Conservation (phyloP, 495 filamentous ascomycete species). For the Podospora tetraspora region DNA sequence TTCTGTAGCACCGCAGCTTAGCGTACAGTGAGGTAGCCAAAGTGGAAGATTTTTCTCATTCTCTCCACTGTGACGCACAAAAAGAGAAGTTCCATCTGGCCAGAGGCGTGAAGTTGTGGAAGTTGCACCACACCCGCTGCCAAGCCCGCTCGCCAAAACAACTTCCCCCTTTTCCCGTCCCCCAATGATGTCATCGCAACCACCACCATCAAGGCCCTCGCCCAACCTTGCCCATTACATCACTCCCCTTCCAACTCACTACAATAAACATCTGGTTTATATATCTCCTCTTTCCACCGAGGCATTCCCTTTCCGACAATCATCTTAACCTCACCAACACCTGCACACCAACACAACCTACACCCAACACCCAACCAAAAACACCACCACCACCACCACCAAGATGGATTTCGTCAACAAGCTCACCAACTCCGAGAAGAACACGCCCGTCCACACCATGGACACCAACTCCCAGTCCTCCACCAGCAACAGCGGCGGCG, state of each 20-base stretch:
- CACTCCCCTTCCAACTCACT: background rate
- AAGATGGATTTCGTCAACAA: slow-evolving; percentile 19
- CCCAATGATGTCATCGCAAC: background rate
- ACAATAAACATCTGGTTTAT: background rate
- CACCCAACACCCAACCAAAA: background rate
- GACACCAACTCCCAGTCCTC: slow-evolving; percentile 7
- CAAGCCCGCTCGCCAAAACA: background rate
- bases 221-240: background rate
- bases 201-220: background rate
- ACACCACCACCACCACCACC: background rate
- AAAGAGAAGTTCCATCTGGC: background rate
- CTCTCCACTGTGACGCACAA: background rate
- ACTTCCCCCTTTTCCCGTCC: background rate
- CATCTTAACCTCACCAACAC: background rate
- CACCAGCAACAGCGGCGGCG: slow-evolving; percentile 9
- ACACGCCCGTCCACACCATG: slow-evolving; percentile 10
- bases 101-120: background rate
- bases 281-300: background rate
- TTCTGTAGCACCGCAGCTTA: background rate
- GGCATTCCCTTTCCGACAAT: background rate
- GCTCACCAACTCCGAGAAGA: slow-evolving; percentile 14
- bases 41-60: background rate
- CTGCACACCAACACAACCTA: background rate
- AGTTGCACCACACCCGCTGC: background rate
- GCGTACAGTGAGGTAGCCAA: background rate